phyloP scores from a whole-genome alignment of 2,329 filamentous ascomycete species.

The Fusarium mundagurra region DNA sequence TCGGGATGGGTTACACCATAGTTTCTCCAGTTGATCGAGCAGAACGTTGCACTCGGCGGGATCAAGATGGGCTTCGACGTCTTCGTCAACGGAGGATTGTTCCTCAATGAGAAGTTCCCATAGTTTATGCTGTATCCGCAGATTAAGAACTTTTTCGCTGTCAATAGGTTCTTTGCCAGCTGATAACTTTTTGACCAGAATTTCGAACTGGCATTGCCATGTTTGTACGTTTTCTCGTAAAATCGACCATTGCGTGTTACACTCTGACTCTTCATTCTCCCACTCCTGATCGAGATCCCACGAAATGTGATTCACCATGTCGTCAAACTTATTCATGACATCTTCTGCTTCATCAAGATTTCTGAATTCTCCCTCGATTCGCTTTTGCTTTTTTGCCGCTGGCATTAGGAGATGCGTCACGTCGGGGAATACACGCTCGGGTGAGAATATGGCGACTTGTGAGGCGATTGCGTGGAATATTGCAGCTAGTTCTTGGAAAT shows the following conservation, averaged over 20 bases:
- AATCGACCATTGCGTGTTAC: not conserved
- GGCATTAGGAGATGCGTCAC: not conserved
- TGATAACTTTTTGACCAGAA: not conserved
- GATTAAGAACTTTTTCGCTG: not conserved
- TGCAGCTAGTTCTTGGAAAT: not conserved
- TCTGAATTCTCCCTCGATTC: not conserved
- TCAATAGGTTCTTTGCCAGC: not conserved
- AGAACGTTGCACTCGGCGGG: not conserved
- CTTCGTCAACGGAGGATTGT: not conserved
- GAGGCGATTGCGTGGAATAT: slow-evolving; percentile 6
- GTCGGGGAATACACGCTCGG: not conserved
- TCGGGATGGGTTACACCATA: not conserved
- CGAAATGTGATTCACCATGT: not conserved
- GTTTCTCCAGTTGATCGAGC: not conserved
- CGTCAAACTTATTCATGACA: slow-evolving; percentile 10
- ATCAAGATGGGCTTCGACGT: not conserved
- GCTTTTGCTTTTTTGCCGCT: not conserved
- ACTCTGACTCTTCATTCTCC: slow-evolving; percentile 2
- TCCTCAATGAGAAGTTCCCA: not conserved
- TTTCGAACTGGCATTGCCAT: not conserved
- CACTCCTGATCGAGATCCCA: slow-evolving; percentile 14
- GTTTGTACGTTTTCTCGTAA: not conserved
- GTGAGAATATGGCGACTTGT: slow-evolving; percentile 1
- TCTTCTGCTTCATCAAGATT: slow-evolving; percentile 3
- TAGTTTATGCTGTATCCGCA: slow-evolving; percentile 4